phyloP scores from a whole-genome alignment of 768 basidiomycete species.

The Amyloporia xantha region DNA sequence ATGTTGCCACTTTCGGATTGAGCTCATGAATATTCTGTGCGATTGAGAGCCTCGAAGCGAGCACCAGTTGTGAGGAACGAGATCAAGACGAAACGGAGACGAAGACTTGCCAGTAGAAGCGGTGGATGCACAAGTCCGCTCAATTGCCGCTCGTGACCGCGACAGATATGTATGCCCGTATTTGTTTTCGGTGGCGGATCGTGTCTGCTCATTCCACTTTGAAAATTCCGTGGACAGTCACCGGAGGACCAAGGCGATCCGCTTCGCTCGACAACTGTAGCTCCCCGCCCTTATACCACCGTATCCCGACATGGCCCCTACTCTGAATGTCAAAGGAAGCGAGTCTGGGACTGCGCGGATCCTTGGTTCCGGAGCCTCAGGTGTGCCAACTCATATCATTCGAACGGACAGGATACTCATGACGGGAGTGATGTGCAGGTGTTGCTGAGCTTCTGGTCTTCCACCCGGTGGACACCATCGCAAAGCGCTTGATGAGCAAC shows the following conservation, averaged over 20 bases:
- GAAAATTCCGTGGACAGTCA: not conserved
- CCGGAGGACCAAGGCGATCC: not conserved
- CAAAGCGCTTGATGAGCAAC: constrained; percentile 99
- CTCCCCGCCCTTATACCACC: constrained; percentile 1
- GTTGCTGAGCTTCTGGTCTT: constrained; percentile 89
- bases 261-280: constrained; percentile 1
- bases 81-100: too few species aligned
- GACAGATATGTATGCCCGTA: constrained; percentile 4
- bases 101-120: too few species aligned
- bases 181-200: constrained; percentile 11
- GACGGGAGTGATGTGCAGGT: constrained; percentile 39
- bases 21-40: too few species aligned
- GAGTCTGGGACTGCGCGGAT: constrained; percentile 90
- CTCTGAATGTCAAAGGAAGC: constrained; percentile 41
- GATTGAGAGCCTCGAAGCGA: too few species aligned
- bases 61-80: too few species aligned
- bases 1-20: too few species aligned
- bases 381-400: constrained; percentile 35
- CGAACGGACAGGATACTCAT: too few species aligned
- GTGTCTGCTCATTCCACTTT: not conserved
- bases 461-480: too few species aligned
- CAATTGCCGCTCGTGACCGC: too few species aligned
- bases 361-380: constrained; percentile 88
- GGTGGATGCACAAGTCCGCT: too few species aligned
- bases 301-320: constrained; percentile 38